These are phyloP conservation scores for rapeseed (Brassica napus) DNA, from an alignment of 345 rosid species.

Conservation along the genomic window DNA sequence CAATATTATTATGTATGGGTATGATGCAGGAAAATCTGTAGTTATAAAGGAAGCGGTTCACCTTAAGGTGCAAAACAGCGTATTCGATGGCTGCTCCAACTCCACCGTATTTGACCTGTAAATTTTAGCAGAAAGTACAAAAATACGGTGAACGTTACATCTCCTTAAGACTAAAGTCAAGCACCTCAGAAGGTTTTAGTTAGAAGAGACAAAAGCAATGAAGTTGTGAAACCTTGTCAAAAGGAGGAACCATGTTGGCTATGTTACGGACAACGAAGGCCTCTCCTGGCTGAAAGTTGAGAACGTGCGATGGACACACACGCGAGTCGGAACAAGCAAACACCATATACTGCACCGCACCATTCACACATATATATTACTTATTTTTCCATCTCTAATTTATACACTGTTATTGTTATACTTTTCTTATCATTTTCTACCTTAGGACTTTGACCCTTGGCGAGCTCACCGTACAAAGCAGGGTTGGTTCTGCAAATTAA, in stretches of 20 bases:
- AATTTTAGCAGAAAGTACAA: neutral
- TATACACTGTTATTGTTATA: neutral
- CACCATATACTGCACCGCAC: slow-evolving; percentile 77
- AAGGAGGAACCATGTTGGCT: slow-evolving; percentile 56
- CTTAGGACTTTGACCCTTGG: slow-evolving; percentile 95
- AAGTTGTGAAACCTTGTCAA: slow-evolving; percentile 44
- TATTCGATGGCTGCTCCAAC: slow-evolving; percentile 89
- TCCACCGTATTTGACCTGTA: slow-evolving; percentile 54
- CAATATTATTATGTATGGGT: neutral
- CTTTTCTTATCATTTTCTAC: slow-evolving; percentile 22
- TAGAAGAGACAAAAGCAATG: neutral
- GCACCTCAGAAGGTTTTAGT: neutral
- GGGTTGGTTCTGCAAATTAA: slow-evolving; percentile 64
- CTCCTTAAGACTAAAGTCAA: slow-evolving; percentile 2
- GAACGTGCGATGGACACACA: slow-evolving; percentile 54
- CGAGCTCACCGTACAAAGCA: slow-evolving; percentile 65
- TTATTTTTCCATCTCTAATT: neutral
- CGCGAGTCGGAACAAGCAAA: slow-evolving; percentile 67
- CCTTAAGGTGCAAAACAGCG: slow-evolving; percentile 98
- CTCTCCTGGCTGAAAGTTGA: slow-evolving; percentile 55
- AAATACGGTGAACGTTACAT: neutral
- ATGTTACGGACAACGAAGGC: slow-evolving; percentile 57
- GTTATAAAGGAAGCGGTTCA: slow-evolving; percentile 21
- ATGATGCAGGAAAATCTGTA: neutral
- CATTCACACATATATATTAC: neutral